Percentiles rank a stretch among this genome's conserved stretches.
phyloP scores from a whole-genome alignment of 2,329 filamentous ascomycete species.

The Calonectria henricotiae region DNA sequence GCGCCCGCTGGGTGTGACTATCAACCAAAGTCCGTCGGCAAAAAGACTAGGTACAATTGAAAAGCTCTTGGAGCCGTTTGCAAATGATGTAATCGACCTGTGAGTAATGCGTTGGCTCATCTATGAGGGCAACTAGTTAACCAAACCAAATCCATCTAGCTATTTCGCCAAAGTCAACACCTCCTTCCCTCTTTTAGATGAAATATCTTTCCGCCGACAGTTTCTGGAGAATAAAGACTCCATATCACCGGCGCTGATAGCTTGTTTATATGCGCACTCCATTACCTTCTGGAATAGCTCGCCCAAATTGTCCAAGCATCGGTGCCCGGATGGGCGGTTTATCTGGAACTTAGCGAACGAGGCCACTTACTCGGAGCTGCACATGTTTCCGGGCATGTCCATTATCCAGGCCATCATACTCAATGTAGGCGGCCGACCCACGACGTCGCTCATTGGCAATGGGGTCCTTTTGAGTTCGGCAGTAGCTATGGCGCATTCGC shows the following conservation, averaged over 20 bases:
- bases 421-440: conserved; percentile 74
- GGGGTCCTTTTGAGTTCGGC: conserved; percentile 67
- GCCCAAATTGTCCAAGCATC: conserved; percentile 61
- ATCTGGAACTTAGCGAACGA: conserved; percentile 76
- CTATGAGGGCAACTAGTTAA: no score
- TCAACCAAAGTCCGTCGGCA: conserved; percentile 59
- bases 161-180: conserved; percentile 64
- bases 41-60: conserved; percentile 71
- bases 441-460: conserved; percentile 74
- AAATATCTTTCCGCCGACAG: conserved; percentile 67
- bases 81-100: conserved; percentile 67
- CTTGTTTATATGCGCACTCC: conserved; percentile 72
- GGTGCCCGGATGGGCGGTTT: conserved; percentile 72
- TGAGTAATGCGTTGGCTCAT: conserved; percentile 48
- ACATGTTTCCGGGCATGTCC: conserved; percentile 72
- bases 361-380: conserved; percentile 73
- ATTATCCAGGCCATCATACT: conserved; percentile 73
- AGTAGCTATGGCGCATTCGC: conserved; percentile 68
- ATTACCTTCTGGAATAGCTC: conserved; percentile 73
- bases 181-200: conserved; percentile 74
- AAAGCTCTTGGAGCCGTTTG: conserved; percentile 72
- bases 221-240: conserved; percentile 64
- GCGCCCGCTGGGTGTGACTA: conserved; percentile 62
- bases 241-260: conserved; percentile 71
- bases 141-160: conserved; percentile 7